These are phyloP conservation scores for Fusarium sp. DNA, from an alignment of 2,329 filamentous ascomycete genomes.

Conservation along the genomic window DNA sequence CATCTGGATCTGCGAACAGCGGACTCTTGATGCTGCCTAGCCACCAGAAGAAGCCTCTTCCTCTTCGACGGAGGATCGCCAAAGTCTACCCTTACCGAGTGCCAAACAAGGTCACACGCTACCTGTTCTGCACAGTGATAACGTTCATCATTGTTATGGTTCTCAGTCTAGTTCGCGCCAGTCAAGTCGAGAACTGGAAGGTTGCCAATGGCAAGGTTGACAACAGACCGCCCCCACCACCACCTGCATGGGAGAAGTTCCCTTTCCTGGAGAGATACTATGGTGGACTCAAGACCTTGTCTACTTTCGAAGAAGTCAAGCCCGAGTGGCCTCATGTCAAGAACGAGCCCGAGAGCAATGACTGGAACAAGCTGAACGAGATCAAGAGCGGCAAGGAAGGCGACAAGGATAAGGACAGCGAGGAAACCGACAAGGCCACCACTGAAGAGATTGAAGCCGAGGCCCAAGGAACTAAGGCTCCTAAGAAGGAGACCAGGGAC, in stretches of 20 bases:
- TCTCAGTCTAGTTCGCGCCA: constrained; percentile 77
- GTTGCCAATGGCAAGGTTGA: constrained; percentile 65
- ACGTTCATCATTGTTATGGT: constrained; percentile 81
- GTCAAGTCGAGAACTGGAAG: constrained; percentile 74
- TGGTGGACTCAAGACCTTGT: constrained; percentile 82
- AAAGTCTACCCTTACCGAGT: constrained; percentile 67
- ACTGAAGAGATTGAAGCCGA: constrained; percentile 35
- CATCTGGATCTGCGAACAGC: constrained; percentile 58
- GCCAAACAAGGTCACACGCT: constrained; percentile 80
- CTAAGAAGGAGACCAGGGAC: constrained; percentile 15
- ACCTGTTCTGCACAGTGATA: constrained; percentile 79
- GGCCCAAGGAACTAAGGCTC: constrained; percentile 5
- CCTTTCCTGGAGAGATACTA: constrained; percentile 90
- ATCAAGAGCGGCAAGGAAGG: constrained; percentile 29
- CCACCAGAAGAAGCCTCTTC: constrained; percentile 44
- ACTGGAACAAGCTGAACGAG: constrained; percentile 33
- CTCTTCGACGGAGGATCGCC: constrained; percentile 34
- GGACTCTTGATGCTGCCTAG: constrained; percentile 60
- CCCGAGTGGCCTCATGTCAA: constrained; percentile 83
- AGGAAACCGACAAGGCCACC: constrained; percentile 34
- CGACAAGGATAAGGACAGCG: constrained; percentile 32
- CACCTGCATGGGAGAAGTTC: constrained; percentile 85
- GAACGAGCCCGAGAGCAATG: constrained; percentile 62
- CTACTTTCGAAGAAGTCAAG: constrained; percentile 72
- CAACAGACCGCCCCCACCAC: constrained; percentile 66